Evolutionary conservation across 164 flowering plant genomes (phyloP).

Genomic region (Dillenia suffruticosa): DNA sequence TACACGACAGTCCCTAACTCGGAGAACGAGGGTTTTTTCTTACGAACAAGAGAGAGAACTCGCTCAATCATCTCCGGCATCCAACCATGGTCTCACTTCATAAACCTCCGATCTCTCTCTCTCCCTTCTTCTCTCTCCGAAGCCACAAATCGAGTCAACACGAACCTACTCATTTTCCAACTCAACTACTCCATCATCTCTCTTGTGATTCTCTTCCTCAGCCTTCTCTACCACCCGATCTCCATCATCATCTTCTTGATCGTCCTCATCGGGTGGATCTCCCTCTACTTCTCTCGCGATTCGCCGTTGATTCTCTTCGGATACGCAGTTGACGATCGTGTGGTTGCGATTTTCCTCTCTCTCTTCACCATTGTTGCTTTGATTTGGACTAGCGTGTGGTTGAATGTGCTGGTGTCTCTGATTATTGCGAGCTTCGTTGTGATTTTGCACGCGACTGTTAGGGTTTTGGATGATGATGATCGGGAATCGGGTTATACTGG

Average conservation of each 20-base stretch:
- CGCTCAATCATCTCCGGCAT: too few species aligned
- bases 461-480: conserved; percentile 49
- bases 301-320: conserved; percentile 40
- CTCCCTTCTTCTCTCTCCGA: too few species aligned
- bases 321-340: conserved; percentile 40
- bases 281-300: conserved; percentile 52
- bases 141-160: too few species aligned
- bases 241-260: conserved; percentile 48
- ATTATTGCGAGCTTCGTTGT: conserved; percentile 36
- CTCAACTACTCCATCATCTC: conserved; percentile 49
- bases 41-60: too few species aligned
- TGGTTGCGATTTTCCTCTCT: conserved; percentile 27
- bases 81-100: too few species aligned
- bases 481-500: conserved; percentile 21
- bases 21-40: too few species aligned
- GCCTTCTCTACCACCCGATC: conserved; percentile 58
- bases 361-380: conserved; percentile 41
- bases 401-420: conserved; percentile 37
- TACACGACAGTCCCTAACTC: too few species aligned
- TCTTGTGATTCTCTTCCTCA: conserved; percentile 39
- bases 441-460: conserved; percentile 48
- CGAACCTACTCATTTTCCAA: conserved; percentile 23
- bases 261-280: conserved; percentile 48
- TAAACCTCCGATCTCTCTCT: too few species aligned
- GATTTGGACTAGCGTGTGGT: conserved; percentile 41